These are phyloP conservation scores for Pseudocercospora vitis DNA, from an alignment of 2,329 filamentous ascomycete species.

Conservation along the genomic window DNA sequence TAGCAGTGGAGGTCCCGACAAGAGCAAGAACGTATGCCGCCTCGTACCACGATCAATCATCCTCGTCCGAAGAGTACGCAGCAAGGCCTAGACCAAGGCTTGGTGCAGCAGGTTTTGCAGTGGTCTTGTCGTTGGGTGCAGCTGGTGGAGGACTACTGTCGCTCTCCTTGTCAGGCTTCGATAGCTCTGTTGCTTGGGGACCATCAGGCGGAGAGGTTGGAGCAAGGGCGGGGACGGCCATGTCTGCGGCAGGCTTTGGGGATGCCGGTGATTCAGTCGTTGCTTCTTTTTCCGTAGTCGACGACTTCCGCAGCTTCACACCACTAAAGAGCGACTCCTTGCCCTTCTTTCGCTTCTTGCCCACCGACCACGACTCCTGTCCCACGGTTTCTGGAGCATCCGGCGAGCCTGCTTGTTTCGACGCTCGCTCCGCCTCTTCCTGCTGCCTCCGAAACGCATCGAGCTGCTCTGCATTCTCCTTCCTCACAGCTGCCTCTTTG, in stretches of 20 bases:
- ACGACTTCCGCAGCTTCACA: conserved; percentile 47
- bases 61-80: conserved; percentile 48
- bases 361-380: conserved; percentile 23
- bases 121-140: conserved; percentile 9
- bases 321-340: conserved; percentile 43
- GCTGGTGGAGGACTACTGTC: conserved; percentile 19
- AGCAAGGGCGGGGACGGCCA: too few relatives aligned
- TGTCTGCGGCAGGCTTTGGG: neutral
- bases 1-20: too few relatives aligned
- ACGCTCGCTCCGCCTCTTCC: conserved; percentile 58
- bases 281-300: conserved; percentile 28
- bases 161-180: conserved; percentile 5
- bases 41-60: conserved; percentile 32
- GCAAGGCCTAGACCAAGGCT: conserved; percentile 39
- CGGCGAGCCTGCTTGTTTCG: conserved; percentile 41
- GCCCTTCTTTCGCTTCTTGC: conserved; percentile 40
- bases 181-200: neutral
- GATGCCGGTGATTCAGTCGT: neutral
- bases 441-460: conserved; percentile 60
- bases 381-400: conserved; percentile 54
- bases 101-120: neutral
- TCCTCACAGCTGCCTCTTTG: conserved; percentile 57
- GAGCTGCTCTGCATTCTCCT: conserved; percentile 60
- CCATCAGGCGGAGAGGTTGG: too few relatives aligned
- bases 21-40: neutral